phyloP scores from a whole-genome alignment of 2,329 filamentous ascomycete species.

The Sporothrix protearum region DNA sequence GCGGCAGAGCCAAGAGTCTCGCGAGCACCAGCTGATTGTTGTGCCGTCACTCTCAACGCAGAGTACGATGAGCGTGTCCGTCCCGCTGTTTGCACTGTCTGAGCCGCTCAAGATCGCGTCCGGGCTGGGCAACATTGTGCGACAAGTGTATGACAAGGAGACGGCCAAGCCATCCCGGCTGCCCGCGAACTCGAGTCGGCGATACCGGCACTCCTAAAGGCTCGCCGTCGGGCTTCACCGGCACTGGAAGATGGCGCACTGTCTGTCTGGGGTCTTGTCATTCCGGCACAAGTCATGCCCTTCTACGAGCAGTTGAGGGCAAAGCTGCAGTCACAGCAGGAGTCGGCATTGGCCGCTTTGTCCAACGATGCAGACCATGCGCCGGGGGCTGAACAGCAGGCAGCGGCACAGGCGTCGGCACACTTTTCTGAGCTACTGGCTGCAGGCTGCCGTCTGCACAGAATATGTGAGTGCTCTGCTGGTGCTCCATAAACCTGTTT shows the following conservation, averaged over 20 bases:
- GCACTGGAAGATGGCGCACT: slow-evolving; percentile 42
- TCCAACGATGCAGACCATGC: slow-evolving; percentile 23
- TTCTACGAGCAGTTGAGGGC: slow-evolving; percentile 31
- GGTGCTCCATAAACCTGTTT: neutral
- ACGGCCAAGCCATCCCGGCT: slow-evolving; percentile 52
- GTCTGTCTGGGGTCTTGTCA: slow-evolving; percentile 70
- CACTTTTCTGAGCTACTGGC: slow-evolving; percentile 39
- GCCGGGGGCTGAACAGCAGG: slow-evolving; percentile 31
- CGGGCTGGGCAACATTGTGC: slow-evolving; percentile 75
- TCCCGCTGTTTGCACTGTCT: slow-evolving; percentile 61
- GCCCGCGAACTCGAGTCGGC: slow-evolving; percentile 67
- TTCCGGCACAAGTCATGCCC: slow-evolving; percentile 40
- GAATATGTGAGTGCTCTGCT: slow-evolving; percentile 41
- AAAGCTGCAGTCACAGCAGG: neutral
- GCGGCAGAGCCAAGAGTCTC: neutral
- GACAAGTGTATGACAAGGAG: slow-evolving; percentile 50
- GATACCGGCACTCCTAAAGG: slow-evolving; percentile 42
- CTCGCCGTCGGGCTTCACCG: slow-evolving; percentile 13
- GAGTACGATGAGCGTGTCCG: neutral
- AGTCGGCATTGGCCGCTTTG: slow-evolving; percentile 1
- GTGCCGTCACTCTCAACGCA: neutral
- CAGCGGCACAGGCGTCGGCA: slow-evolving; percentile 31
- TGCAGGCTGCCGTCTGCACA: slow-evolving; percentile 46
- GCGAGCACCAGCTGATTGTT: slow-evolving; percentile 35
- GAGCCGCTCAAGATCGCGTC: slow-evolving; percentile 58